Evolutionary conservation across 768 basidiomycete genomes (phyloP), one percentile per base, ranked within the genome.

Genomic region (Inosperma sp.): DNA sequence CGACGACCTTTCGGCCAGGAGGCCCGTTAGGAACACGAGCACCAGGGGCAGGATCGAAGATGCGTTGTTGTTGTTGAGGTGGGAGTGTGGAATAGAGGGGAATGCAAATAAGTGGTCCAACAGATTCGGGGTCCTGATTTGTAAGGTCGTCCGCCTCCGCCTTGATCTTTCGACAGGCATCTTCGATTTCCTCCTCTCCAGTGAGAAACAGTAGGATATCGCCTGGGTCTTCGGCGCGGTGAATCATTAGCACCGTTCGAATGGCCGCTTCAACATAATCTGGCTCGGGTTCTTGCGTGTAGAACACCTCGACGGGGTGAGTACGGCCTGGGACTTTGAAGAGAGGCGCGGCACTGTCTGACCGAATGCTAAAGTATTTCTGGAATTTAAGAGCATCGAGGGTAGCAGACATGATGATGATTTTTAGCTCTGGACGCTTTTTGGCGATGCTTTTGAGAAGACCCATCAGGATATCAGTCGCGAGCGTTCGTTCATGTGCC

Each of bases 401-500:
- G 1, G 95, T 99, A n/a, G 95, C 95, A 33, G 88, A 92, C 95
- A 99, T 99, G 76, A 99, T 72, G 54, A 99, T 94, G 66, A 98
- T 85, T 73, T 96, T 98, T 57, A 99, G 82, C 66, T 99, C 95
- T 1, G 78, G 55, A 31, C 95, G 83, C 55, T 79, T 80, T 63
- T 83, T 85, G 4, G 88, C 88, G 23, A 99, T 79, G 37, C 75
- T 68, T 70, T 98, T 99, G 26, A 97, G 77, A 7, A 99, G 76
- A 56, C 95, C 93, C 94, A 99, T 99, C 29, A 99, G 83, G 61
- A 98, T 94, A 71, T 99, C 95, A 29, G 95, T 98, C 1, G 95
- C 92, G 34, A 99, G 79, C 0, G 96, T 97, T 55, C 95, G 86
- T 72, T 99, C 95, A 73, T 99, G 95, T 5, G 93, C 95, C 72